Evolutionary conservation across 2,329 filamentous ascomycete species (phyloP).

Genomic region (Sarocladium kiliense): DNA sequence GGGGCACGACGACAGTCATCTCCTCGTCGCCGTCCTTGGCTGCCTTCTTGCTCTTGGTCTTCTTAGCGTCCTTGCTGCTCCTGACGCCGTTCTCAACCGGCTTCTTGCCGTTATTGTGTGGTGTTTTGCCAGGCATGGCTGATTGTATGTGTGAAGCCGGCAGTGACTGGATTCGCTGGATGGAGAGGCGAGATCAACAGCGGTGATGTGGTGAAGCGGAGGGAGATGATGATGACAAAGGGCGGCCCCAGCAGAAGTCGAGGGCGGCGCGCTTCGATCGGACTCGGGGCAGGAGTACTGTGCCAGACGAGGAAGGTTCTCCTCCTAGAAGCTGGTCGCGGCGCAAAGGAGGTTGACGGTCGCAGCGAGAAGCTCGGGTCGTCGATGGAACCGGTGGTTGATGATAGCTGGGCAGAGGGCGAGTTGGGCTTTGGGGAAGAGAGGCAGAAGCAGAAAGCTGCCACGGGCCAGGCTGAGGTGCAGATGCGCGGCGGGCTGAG

Average conservation of each 20-base stretch:
- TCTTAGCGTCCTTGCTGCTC: conserved; percentile 64
- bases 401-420: neutral
- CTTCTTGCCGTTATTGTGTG: conserved; percentile 61
- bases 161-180: neutral
- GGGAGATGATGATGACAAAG: conserved; percentile 7
- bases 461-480: conserved; percentile 8
- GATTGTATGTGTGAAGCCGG: neutral
- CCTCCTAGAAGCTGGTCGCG: neutral
- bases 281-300: neutral
- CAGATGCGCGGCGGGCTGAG: conserved; percentile 7
- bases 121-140: conserved; percentile 66
- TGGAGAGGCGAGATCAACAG: neutral
- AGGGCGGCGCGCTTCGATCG: conserved; percentile 16
- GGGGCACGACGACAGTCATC: conserved; percentile 77
- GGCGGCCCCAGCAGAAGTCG: conserved; percentile 11
- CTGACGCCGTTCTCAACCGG: conserved; percentile 60
- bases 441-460: conserved; percentile 4
- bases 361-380: neutral
- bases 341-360: neutral
- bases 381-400: conserved; percentile 1
- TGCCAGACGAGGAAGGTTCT: neutral
- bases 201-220: neutral
- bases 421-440: neutral
- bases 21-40: conserved; percentile 67
- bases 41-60: conserved; percentile 55